Percentiles rank a stretch among this genome's conserved stretches.
Evolutionary conservation across 306 rosid genomes (phyloP).

Genomic region (Leucaena leucocephala): DNA sequence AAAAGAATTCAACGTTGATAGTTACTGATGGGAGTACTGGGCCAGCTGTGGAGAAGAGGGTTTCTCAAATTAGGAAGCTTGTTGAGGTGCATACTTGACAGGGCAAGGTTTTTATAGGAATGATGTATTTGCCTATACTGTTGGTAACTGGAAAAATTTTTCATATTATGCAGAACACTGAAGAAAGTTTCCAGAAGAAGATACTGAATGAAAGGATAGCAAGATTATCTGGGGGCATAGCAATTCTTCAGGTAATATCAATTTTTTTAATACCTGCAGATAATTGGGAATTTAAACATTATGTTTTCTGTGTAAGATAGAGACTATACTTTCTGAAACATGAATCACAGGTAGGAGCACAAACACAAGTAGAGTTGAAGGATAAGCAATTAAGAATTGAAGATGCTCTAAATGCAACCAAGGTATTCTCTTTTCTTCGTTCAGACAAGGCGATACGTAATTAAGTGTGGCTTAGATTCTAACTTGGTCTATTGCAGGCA

Average conservation of each 20-base stretch:
- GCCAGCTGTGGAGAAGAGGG: constrained; percentile 69
- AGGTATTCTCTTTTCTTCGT: constrained; percentile 52
- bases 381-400: constrained; percentile 88
- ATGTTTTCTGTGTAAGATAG: constrained; percentile 26
- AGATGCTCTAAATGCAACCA: constrained; percentile 91
- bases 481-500: constrained; percentile 56
- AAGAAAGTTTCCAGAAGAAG: constrained; percentile 79
- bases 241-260: constrained; percentile 76
- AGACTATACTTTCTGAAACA: constrained; percentile 28
- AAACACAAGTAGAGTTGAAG: constrained; percentile 88
- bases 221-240: constrained; percentile 83
- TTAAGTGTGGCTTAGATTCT: constrained; percentile 24
- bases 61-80: constrained; percentile 64
- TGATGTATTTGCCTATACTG: constrained; percentile 10
- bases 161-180: constrained; percentile 68
- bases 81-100: constrained; percentile 57
- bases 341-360: constrained; percentile 88
- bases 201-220: constrained; percentile 86
- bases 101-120: constrained; percentile 3
- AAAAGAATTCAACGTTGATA: constrained; percentile 77
- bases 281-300: constrained; percentile 24
- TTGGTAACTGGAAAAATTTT: constrained; percentile 13
- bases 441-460: constrained; percentile 25
- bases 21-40: constrained; percentile 81
- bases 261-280: constrained; percentile 5